phyloP scores from a whole-genome alignment of 2,329 filamentous ascomycete genomes.

The Sclerotinia sclerotiorum region DNA sequence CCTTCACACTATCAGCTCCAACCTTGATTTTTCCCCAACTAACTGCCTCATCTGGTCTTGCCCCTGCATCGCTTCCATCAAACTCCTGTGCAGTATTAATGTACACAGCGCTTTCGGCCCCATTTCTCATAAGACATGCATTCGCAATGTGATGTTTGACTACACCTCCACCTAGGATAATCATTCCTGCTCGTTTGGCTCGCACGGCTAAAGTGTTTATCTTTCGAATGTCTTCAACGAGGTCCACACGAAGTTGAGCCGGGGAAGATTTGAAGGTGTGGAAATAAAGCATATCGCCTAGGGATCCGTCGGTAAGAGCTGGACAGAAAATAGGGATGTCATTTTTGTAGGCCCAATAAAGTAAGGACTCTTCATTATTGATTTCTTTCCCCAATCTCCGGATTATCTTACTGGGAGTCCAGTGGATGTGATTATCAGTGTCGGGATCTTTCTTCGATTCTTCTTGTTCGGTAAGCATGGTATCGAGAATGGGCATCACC shows the following conservation, averaged over 20 bases:
- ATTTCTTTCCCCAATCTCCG: slow-evolving; percentile 89
- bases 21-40: slow-evolving; percentile 98
- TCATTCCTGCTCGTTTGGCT: slow-evolving; percentile 88
- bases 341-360: slow-evolving; percentile 95
- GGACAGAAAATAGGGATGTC: slow-evolving; percentile 97
- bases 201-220: slow-evolving; percentile 91
- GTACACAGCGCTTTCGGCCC: slow-evolving; percentile 94
- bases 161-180: slow-evolving; percentile 90
- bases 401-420: slow-evolving; percentile 94
- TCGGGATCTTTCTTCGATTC: slow-evolving; percentile 62
- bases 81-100: slow-evolving; percentile 98
- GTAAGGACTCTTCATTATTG: slow-evolving; percentile 85
- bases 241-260: slow-evolving; percentile 77
- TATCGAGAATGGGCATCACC: slow-evolving; percentile 92
- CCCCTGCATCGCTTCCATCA: slow-evolving; percentile 94
- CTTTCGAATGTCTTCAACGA: slow-evolving; percentile 87
- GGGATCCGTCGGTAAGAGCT: slow-evolving; percentile 87
- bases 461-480: slow-evolving; percentile 92
- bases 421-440: slow-evolving; percentile 59
- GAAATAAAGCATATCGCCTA: slow-evolving; percentile 98
- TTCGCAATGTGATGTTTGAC: slow-evolving; percentile 99
- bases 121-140: slow-evolving; percentile 95
- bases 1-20: slow-evolving; percentile 86
- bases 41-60: slow-evolving; percentile 91
- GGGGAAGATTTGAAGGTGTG: slow-evolving; percentile 92